phyloP scores from a whole-genome alignment of 257 asterid species.

The Solanum commersonii region DNA sequence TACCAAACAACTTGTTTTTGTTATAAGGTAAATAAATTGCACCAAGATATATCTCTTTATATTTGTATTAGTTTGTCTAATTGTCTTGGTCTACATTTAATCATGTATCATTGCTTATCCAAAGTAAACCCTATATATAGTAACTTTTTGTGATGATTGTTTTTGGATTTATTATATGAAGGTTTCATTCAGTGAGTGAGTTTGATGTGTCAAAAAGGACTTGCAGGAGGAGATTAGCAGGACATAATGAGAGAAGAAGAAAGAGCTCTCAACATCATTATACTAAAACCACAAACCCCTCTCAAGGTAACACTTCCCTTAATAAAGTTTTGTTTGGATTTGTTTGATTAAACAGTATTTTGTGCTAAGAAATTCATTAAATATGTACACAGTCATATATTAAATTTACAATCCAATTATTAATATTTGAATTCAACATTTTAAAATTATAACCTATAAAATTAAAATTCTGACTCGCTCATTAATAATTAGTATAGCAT shows the following conservation, averaged over 20 bases:
- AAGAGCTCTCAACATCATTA: conserved; percentile 46
- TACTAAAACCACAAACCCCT: conserved; percentile 15
- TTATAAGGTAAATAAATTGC: no score
- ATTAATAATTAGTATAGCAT: background rate
- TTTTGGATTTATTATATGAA: conserved; percentile 1
- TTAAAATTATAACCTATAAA: background rate
- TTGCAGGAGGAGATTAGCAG: conserved; percentile 68
- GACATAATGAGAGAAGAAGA: conserved; percentile 65
- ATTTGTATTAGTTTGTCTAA: background rate
- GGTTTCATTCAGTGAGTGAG: conserved; percentile 55
- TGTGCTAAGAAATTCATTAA: background rate
- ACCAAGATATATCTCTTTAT: no score
- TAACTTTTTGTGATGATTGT: background rate
- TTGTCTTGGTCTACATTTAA: background rate
- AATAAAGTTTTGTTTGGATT: background rate
- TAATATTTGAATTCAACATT: background rate
- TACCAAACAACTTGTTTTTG: no score
- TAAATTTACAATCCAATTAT: no score
- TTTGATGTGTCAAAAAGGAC: conserved; percentile 72
- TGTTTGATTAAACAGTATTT: background rate
- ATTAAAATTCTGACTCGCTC: background rate
- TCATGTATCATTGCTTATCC: background rate
- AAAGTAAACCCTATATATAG: background rate
- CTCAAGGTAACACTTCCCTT: conserved; percentile 25
- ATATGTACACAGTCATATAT: no score